phyloP scores from a whole-genome alignment of 2,329 filamentous ascomycete species.

The Madurella mycetomatis region DNA sequence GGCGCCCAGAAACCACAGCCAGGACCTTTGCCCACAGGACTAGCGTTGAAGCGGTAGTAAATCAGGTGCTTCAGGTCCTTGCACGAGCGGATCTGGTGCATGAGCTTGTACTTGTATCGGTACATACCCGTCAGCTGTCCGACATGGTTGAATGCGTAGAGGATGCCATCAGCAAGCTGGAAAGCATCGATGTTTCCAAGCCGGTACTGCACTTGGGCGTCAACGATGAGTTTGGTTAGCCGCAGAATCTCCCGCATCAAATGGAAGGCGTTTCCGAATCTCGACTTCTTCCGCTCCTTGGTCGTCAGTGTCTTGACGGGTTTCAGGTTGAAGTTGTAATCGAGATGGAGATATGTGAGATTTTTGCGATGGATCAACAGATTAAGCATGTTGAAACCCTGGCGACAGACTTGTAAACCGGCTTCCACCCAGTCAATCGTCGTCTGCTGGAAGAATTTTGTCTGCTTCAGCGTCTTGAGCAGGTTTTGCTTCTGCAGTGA shows the following conservation, averaged over 20 bases:
- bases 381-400: slow-evolving; percentile 99
- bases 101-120: slow-evolving; percentile 99
- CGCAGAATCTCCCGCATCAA: slow-evolving; percentile 97
- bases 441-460: slow-evolving; percentile 99
- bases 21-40: slow-evolving; percentile 92
- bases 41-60: slow-evolving; percentile 97
- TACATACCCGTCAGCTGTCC: slow-evolving; percentile 99
- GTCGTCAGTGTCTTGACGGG: slow-evolving; percentile 98
- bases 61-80: slow-evolving; percentile 99
- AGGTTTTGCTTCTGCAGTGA: slow-evolving; percentile 92
- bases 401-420: slow-evolving; percentile 93
- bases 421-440: slow-evolving; percentile 99
- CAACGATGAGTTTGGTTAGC: slow-evolving; percentile 94
- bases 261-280: slow-evolving; percentile 98
- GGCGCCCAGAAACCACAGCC: slow-evolving; percentile 99
- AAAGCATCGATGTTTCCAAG: slow-evolving; percentile 98
- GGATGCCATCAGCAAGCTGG: slow-evolving; percentile 93
- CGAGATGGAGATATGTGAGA: slow-evolving; percentile 92
- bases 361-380: slow-evolving; percentile 97
- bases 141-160: slow-evolving; percentile 99
- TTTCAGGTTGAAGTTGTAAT: slow-evolving; percentile 99
- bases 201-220: slow-evolving; percentile 96
- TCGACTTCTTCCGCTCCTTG: slow-evolving; percentile 98
- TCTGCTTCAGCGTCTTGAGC: slow-evolving; percentile 83
- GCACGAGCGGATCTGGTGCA: slow-evolving; percentile 99